Percentiles rank a stretch among this genome's conserved stretches.
These are phyloP conservation scores for Drosera capensis DNA, from an alignment of 148 eudicot species.

Conservation along the genomic window DNA sequence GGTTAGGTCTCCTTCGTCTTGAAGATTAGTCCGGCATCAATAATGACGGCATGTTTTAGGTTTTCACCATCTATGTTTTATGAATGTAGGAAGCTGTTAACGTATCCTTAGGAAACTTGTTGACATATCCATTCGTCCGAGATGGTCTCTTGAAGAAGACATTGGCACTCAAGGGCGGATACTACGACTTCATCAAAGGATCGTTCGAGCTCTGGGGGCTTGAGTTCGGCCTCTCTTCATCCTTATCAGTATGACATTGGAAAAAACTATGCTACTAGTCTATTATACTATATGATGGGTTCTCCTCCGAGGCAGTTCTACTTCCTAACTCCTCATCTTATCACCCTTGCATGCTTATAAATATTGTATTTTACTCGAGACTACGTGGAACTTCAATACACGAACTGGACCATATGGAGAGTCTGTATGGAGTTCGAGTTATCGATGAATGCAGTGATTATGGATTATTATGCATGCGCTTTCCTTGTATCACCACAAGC, in stretches of 20 bases:
- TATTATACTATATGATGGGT: too few species aligned
- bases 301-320: too few species aligned
- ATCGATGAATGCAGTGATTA: too few species aligned
- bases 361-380: too few species aligned
- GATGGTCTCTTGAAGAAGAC: slow-evolving; percentile 82
- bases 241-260: slow-evolving; percentile 89
- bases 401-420: too few species aligned
- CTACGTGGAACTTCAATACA: too few species aligned
- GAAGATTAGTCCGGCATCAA: too few species aligned
- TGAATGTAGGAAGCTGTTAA: slow-evolving; percentile 84
- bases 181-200: slow-evolving; percentile 89
- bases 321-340: too few species aligned
- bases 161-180: slow-evolving; percentile 65
- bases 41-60: background rate
- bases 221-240: slow-evolving; percentile 59
- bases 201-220: slow-evolving; percentile 93
- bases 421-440: too few species aligned
- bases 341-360: too few species aligned
- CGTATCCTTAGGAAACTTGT: slow-evolving; percentile 77
- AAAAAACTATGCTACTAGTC: background rate
- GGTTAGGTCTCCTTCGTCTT: slow-evolving; percentile 19
- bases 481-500: background rate
- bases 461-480: background rate
- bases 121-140: slow-evolving; percentile 87
- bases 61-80: background rate